Conservation (phyloP, 2,329 filamentous ascomycete genomes). For the Metarhizium album region DNA sequence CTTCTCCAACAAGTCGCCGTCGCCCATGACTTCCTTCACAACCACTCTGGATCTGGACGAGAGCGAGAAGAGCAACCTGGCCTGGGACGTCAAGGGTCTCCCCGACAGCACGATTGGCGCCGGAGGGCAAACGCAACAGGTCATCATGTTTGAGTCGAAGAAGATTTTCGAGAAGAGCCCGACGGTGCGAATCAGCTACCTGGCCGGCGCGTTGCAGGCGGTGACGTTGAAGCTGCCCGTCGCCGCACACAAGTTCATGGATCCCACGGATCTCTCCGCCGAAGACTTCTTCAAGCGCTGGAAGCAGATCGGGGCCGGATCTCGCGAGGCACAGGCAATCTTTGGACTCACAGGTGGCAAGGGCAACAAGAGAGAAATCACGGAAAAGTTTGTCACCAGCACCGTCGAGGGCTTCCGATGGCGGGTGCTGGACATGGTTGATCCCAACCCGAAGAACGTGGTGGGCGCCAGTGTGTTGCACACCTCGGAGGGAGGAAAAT, state of each 20-base stretch:
- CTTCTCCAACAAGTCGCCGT: slow-evolving; percentile 87
- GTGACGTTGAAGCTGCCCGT: slow-evolving; percentile 86
- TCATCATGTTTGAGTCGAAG: slow-evolving; percentile 86
- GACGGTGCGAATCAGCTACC: slow-evolving; percentile 87
- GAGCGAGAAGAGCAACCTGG: slow-evolving; percentile 53
- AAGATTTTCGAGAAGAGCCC: slow-evolving; percentile 73
- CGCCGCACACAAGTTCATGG: slow-evolving; percentile 92
- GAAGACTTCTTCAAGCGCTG: slow-evolving; percentile 99
- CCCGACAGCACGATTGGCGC: slow-evolving; percentile 72
- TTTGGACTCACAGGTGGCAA: slow-evolving; percentile 52
- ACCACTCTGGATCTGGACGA: slow-evolving; percentile 81
- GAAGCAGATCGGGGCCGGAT: slow-evolving; percentile 90
- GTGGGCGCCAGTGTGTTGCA: slow-evolving; percentile 84
- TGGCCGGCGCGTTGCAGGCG: slow-evolving; percentile 86
- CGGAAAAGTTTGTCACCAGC: slow-evolving; percentile 57
- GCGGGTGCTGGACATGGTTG: slow-evolving; percentile 75
- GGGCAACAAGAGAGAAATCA: slow-evolving; percentile 49
- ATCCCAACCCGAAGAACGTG: slow-evolving; percentile 87
- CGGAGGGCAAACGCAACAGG: slow-evolving; percentile 76
- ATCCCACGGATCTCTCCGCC: slow-evolving; percentile 69
- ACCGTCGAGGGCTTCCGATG: slow-evolving; percentile 80
- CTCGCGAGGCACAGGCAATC: slow-evolving; percentile 79
- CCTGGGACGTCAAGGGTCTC: slow-evolving; percentile 78
- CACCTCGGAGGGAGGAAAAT: slow-evolving; percentile 76
- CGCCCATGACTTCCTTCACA: slow-evolving; percentile 80